Base-by-base conservation (phyloP, 495 filamentous ascomycete genomes). In the Pyronema omphalodes region DNA sequence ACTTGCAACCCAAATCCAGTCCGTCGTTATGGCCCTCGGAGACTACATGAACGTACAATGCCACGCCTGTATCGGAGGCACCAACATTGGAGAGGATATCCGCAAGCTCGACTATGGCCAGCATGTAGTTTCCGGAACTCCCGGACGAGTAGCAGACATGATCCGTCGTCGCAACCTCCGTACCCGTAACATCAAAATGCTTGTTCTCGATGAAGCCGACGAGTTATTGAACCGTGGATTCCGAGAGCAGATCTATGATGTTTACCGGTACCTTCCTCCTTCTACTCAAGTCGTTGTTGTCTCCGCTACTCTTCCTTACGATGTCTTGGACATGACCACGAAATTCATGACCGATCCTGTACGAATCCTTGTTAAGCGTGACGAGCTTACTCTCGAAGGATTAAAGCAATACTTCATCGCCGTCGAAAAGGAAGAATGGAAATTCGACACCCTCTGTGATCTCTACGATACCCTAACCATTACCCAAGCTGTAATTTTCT, bases 281-380 rank as follows among this genome's bases (percentile, higher is more conserved):
- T 84, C 86, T 19, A 99, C 91, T 44, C 91, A 99, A 70, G 91
- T 99, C 39, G 91, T 99, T 9, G 86, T 99, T 18, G 84, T 99
- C 18, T 96, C 91, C 4, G 91, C 91, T 61, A 99, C 91, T 14
- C 79, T 99, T 44, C 91, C 91, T 18, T 88, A 99, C 71, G 91
- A 99, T 69, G 91, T 99, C 14, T 76, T 99, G 52, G 91, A 99
- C 69, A 89, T 99, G 80, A 99, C 91, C 3, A 96, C 93, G 52
- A 96, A 96, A 69, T 99, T 99, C 78, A 99, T 99, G 91, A 93
- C 86, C 9, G 91, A 99, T 64, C 93, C 91, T 15, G 91, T 99
- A 34, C 86, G 91, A 57, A 94, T 99, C 62, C 72, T 99, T n/a
- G 91, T 99, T 66, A 96, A 99, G 80, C 88, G 87, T 81, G 91